phyloP scores from a whole-genome alignment of 2,329 filamentous ascomycete genomes.

The Mollisiaceae sp. region DNA sequence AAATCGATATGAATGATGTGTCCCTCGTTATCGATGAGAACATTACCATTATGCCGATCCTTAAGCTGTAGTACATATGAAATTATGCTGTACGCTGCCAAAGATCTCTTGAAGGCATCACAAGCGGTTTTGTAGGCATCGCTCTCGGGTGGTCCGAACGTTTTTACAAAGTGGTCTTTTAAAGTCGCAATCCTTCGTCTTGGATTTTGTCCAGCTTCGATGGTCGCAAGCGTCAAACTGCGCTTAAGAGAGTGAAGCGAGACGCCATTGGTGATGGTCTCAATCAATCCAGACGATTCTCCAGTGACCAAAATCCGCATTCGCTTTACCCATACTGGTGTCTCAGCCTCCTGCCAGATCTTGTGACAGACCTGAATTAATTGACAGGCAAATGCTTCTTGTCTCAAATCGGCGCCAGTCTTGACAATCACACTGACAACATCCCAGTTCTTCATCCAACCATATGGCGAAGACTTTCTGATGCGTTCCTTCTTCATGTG shows the following conservation, averaged over 20 bases:
- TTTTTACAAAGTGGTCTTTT: conserved; percentile 80
- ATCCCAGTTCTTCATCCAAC: conserved; percentile 91
- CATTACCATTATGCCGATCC: conserved; percentile 85
- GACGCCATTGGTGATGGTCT: conserved; percentile 87
- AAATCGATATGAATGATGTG: conserved; percentile 91
- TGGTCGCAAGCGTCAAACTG: conserved; percentile 75
- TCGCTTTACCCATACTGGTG: conserved; percentile 85
- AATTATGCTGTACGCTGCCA: conserved; percentile 85
- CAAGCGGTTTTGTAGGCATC: conserved; percentile 74
- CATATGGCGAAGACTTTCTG: conserved; percentile 81
- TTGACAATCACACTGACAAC: conserved; percentile 87
- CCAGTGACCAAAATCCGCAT: conserved; percentile 89
- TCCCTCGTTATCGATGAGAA: conserved; percentile 82
- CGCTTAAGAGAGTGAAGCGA: conserved; percentile 87
- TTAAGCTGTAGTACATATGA: conserved; percentile 85
- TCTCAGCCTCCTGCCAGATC: conserved; percentile 77
- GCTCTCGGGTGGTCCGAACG: conserved; percentile 73
- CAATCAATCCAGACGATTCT: conserved; percentile 82
- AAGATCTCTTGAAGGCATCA: conserved; percentile 79
- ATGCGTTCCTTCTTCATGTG: conserved; percentile 83
- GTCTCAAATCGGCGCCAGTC: conserved; percentile 80
- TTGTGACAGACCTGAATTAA: conserved; percentile 81
- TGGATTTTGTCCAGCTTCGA: conserved; percentile 75
- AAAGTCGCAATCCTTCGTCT: conserved; percentile 78
- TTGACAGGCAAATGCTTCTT: conserved; percentile 87